A percentile compares a stretch with the other conserved stretches of the same genome.
These are phyloP conservation scores for Xylariaceae sp. DNA, from an alignment of 2,329 filamentous ascomycete species.

Conservation along the genomic window DNA sequence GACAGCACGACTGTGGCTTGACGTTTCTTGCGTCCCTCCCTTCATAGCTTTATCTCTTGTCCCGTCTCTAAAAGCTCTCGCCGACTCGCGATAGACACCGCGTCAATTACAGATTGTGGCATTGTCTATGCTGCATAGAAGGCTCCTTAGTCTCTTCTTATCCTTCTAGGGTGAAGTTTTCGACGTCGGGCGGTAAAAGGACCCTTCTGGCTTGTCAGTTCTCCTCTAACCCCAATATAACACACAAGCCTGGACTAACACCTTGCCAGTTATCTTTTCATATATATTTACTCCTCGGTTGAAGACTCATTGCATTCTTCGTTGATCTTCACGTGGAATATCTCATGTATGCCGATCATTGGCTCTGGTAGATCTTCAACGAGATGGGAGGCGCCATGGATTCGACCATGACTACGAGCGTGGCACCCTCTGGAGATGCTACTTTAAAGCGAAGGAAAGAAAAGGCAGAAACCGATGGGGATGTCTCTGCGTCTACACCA, in stretches of 20 bases:
- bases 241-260: conserved; percentile 4
- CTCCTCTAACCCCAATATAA: background rate
- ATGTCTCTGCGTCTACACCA: background rate
- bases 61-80: background rate
- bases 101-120: background rate
- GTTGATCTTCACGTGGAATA: background rate
- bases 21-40: background rate
- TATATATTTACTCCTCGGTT: conserved; percentile 3
- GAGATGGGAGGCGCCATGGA: conserved; percentile 32
- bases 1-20: conserved; percentile 2
- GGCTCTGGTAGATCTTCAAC: background rate
- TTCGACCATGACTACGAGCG: conserved; percentile 38
- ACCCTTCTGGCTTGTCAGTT: background rate
- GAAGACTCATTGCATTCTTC: background rate
- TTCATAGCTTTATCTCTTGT: background rate
- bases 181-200: background rate
- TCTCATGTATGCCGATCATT: background rate
- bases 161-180: background rate
- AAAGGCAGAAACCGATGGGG: conserved; percentile 3
- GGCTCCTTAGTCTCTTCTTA: background rate
- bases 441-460: conserved; percentile 24
- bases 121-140: background rate
- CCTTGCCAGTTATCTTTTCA: background rate
- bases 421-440: conserved; percentile 26
- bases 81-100: background rate